Conservation (phyloP, 352 stramenopile species). For the Globisporangium radiosum region DNA sequence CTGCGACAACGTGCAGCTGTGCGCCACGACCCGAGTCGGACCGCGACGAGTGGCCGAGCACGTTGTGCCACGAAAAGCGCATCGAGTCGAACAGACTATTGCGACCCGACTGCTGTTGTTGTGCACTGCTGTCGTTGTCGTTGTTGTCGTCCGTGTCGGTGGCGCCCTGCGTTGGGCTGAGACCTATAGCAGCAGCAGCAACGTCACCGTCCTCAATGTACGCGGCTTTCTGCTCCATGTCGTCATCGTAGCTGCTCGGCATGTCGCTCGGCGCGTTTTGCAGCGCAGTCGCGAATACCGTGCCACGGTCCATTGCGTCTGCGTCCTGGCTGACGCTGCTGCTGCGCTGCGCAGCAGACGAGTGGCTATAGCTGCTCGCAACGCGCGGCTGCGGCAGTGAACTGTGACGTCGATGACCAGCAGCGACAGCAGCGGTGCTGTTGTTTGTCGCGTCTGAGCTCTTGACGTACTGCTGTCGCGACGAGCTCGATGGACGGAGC, state of each 20-base stretch:
- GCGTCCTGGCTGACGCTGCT: slow-evolving; percentile 8
- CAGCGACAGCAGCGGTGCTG: background rate
- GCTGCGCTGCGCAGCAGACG: slow-evolving; percentile 3
- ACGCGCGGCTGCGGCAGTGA: slow-evolving; percentile 4
- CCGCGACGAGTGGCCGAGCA: slow-evolving; percentile 38
- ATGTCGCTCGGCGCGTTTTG: slow-evolving; percentile 10
- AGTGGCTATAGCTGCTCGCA: slow-evolving; percentile 1
- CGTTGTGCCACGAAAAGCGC: slow-evolving; percentile 61
- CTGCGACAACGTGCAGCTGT: no score
- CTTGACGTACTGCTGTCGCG: background rate
- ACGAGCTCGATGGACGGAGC: slow-evolving; percentile 35
- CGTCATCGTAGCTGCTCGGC: slow-evolving; percentile 2
- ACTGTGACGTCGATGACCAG: slow-evolving; percentile 7
- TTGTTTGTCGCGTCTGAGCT: slow-evolving; percentile 3
- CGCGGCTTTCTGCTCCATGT: slow-evolving; percentile 3
- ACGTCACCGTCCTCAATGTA: slow-evolving; percentile 8
- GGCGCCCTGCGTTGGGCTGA: background rate
- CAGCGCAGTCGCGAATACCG: slow-evolving; percentile 13
- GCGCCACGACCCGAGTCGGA: slow-evolving; percentile 16
- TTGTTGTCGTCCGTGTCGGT: background rate
- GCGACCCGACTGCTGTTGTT: slow-evolving; percentile 7
- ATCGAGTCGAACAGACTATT: slow-evolving; percentile 38
- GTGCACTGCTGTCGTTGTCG: background rate
- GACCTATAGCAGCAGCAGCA: background rate
- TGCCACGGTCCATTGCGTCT: slow-evolving; percentile 1